These are phyloP conservation scores for Mycena olivaceomarginata DNA, from an alignment of 768 basidiomycete genomes.

Conservation along the genomic window DNA sequence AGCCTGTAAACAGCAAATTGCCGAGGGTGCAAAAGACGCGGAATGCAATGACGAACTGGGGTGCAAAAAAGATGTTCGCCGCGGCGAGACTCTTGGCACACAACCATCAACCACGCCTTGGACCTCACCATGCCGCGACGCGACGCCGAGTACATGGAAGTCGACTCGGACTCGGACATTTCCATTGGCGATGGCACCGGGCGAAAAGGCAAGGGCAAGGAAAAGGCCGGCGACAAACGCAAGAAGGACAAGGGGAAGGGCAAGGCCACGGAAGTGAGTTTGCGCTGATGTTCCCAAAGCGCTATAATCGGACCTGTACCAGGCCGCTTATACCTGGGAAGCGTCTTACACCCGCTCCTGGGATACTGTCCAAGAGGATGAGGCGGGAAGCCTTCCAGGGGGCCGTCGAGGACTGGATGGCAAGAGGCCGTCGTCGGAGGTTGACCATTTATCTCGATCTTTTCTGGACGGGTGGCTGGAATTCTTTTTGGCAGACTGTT, in stretches of 20 bases:
- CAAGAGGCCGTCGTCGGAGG: slow-evolving; percentile 90
- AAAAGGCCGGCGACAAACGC: slow-evolving; percentile 70
- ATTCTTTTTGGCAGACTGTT: slow-evolving; percentile 70
- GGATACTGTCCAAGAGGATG: slow-evolving; percentile 98
- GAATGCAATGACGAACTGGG: background rate
- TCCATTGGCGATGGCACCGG: slow-evolving; percentile 75
- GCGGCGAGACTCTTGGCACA: background rate
- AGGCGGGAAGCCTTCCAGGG: slow-evolving; percentile 93
- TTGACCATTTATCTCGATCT: slow-evolving; percentile 54
- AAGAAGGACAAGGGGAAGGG: slow-evolving; percentile 75
- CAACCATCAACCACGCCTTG: slow-evolving; percentile 23
- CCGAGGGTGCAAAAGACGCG: background rate
- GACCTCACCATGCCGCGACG: slow-evolving; percentile 54
- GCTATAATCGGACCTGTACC: slow-evolving; percentile 60
- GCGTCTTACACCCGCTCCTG: slow-evolving; percentile 95
- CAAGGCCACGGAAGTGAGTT: slow-evolving; percentile 71
- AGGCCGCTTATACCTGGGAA: slow-evolving; percentile 94
- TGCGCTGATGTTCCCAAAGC: slow-evolving; percentile 19
- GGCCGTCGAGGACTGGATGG: slow-evolving; percentile 93
- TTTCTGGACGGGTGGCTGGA: slow-evolving; percentile 20
- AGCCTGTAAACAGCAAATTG: background rate
- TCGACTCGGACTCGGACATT: slow-evolving; percentile 85
- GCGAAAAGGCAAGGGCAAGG: slow-evolving; percentile 63
- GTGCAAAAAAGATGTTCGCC: background rate
- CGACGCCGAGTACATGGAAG: slow-evolving; percentile 68